Conservation (phyloP, 495 filamentous ascomycete genomes). For the Extremus antarcticus region DNA sequence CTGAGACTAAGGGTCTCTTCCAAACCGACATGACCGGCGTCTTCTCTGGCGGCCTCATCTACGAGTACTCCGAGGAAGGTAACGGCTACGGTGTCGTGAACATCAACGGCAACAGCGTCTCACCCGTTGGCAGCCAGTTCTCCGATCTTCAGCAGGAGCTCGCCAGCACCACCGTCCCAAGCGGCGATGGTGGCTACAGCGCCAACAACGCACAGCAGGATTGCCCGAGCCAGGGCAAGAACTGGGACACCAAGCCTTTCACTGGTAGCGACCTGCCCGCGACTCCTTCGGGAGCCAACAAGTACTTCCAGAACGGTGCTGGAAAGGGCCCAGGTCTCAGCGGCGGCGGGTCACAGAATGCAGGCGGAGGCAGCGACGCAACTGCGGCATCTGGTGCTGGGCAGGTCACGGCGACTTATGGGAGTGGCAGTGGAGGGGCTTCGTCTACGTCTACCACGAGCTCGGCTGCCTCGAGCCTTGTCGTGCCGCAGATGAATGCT, state of each 20-base stretch:
- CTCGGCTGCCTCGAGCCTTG: background rate
- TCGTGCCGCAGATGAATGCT: background rate
- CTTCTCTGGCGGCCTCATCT: constrained; percentile 91
- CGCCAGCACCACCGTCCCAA: constrained; percentile 49
- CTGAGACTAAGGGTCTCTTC: constrained; percentile 72
- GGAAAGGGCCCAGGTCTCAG: constrained; percentile 59
- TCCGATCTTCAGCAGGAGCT: constrained; percentile 55
- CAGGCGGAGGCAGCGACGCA: background rate
- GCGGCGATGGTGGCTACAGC: constrained; percentile 69
- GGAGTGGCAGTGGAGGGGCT: background rate
- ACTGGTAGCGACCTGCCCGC: constrained; percentile 53
- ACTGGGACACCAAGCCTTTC: constrained; percentile 57
- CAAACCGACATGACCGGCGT: constrained; percentile 71
- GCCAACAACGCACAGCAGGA: constrained; percentile 47
- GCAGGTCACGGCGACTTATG: background rate
- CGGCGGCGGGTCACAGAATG: constrained; percentile 30
- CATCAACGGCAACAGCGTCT: constrained; percentile 46
- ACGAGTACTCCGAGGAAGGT: constrained; percentile 77
- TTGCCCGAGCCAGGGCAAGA: constrained; percentile 57
- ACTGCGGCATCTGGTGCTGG: background rate
- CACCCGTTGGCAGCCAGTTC: constrained; percentile 51
- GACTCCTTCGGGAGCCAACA: constrained; percentile 55
- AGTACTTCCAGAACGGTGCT: constrained; percentile 63
- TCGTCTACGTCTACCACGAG: background rate
- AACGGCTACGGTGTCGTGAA: constrained; percentile 69